Base-by-base conservation (phyloP, 2,329 filamentous ascomycete species). In the Verticillium klebahnii region DNA sequence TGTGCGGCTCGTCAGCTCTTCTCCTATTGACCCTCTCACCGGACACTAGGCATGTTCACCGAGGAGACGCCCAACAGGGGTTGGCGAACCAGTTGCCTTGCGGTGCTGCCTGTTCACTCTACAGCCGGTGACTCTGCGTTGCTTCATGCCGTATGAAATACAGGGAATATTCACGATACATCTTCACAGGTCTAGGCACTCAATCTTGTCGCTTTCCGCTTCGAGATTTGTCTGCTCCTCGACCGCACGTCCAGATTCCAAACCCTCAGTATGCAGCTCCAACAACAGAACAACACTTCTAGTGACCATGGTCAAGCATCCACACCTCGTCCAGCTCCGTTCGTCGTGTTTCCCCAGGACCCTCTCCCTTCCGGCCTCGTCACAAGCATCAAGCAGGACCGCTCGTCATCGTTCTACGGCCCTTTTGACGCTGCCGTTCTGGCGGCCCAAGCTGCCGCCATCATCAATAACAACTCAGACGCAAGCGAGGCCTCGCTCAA, bases 211-310 rank as follows among this genome's bases (percentile, higher is more conserved):
- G 29, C 5, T 29, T 29, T 29, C 29, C 25, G 5, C 29, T 29
- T 29, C 29, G 4, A 29, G 29, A 29, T 29, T 29, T 29, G 29
- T 29, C 29, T 29, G 4, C 29, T 45, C 17, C 74, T 79, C 9
- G 82, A 8, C 34, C 34, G 7, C 2, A 9, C 15, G 17, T 40
- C 15, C 1, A 19, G n/a, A 5, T n/a, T 40, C 5, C 45, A 52
- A 25, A n/a, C 11, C 39, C 17, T 19, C 45, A 52, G 2, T 17
- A 40, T 40, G 37, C 14, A 36, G 34, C 34, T 36, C 37, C 6
- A n/a, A 7, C 6, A 40, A 40, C 37, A 40, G 15, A 12, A 40
- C 37, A n/a, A 14, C 17, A 40, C 17, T 4, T 2, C 6, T 17
- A 3, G 6, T 7, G 6, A 17, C 37, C 6, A 7, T 40, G 37